phyloP scores from a whole-genome alignment of 805 yeast species.

The Pichia insulana region DNA sequence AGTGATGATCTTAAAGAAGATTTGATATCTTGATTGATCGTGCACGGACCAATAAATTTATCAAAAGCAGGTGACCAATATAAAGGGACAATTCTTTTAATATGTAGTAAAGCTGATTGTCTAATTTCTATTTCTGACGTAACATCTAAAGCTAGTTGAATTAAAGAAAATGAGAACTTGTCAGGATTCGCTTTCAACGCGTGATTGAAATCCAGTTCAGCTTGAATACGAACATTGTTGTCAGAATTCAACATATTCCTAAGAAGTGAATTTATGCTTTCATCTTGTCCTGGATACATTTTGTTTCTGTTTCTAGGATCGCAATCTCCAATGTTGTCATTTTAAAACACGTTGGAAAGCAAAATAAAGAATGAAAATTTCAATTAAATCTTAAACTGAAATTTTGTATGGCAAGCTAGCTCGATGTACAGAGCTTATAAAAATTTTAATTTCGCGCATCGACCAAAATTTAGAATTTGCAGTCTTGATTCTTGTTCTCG shows the following conservation, averaged over 20 bases:
- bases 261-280: conserved; percentile 11
- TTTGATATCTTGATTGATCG: conserved; percentile 45
- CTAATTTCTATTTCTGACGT: conserved; percentile 30
- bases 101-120: conserved; percentile 58
- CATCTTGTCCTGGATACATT: conserved; percentile 2
- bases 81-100: conserved; percentile 58
- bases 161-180: conserved; percentile 33
- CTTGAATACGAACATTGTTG: conserved; percentile 39
- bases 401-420: too few species aligned
- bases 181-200: conserved; percentile 43
- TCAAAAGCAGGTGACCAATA: conserved; percentile 83
- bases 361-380: too few species aligned
- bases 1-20: conserved; percentile 40
- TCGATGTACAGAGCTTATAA: too few species aligned
- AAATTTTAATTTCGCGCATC: too few species aligned
- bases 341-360: too few species aligned
- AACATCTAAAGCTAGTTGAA: conserved; percentile 31
- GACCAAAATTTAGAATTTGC: too few species aligned
- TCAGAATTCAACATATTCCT: conserved; percentile 30
- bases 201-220: conserved; percentile 43
- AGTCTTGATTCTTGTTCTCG: too few species aligned
- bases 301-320: too few species aligned
- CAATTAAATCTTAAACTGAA: too few species aligned
- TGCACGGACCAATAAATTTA: conserved; percentile 54
- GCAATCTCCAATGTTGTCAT: too few species aligned